Conservation (phyloP, 2,329 filamentous ascomycete species). For the Pseudocercospora eumusae region DNA sequence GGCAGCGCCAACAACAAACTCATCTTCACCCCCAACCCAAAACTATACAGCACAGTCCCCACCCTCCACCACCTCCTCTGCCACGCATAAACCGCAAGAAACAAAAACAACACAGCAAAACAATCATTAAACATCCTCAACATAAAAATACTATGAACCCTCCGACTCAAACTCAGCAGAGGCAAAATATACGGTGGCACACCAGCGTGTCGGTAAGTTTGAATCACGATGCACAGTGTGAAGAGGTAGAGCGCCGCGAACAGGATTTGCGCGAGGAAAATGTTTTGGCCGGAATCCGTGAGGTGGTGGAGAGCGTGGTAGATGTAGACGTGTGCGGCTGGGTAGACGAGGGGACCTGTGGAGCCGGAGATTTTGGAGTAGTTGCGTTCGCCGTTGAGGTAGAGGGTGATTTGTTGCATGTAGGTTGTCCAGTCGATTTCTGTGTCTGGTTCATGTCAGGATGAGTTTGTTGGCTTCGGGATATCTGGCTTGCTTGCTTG, state of each 20-base stretch:
- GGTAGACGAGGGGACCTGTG: conserved; percentile 93
- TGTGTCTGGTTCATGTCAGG: conserved; percentile 63
- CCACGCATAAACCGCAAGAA: conserved; percentile 74
- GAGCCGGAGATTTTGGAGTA: conserved; percentile 83
- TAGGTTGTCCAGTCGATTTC: conserved; percentile 98
- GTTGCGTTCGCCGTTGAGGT: conserved; percentile 79
- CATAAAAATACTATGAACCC: conserved; percentile 90
- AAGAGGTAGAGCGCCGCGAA: conserved; percentile 79
- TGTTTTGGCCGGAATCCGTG: conserved; percentile 74
- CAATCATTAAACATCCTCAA: conserved; percentile 95
- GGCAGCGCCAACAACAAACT: conserved; percentile 79
- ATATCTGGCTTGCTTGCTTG: conserved; percentile 11
- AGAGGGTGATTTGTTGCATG: conserved; percentile 87
- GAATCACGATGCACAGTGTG: conserved; percentile 74
- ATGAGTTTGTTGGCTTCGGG: not conserved
- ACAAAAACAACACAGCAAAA: conserved; percentile 81
- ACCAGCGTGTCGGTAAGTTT: conserved; percentile 75
- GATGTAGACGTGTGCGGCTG: conserved; percentile 87
- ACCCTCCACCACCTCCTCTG: conserved; percentile 73
- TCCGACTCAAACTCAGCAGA: conserved; percentile 83
- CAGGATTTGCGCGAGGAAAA: conserved; percentile 76
- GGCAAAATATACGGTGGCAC: conserved; percentile 86
- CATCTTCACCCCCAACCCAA: conserved; percentile 94
- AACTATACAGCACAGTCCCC: conserved; percentile 71
- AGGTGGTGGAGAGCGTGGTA: conserved; percentile 78